Base-by-base conservation (phyloP, 2,329 filamentous ascomycete genomes). In the Apiospora sp. region DNA sequence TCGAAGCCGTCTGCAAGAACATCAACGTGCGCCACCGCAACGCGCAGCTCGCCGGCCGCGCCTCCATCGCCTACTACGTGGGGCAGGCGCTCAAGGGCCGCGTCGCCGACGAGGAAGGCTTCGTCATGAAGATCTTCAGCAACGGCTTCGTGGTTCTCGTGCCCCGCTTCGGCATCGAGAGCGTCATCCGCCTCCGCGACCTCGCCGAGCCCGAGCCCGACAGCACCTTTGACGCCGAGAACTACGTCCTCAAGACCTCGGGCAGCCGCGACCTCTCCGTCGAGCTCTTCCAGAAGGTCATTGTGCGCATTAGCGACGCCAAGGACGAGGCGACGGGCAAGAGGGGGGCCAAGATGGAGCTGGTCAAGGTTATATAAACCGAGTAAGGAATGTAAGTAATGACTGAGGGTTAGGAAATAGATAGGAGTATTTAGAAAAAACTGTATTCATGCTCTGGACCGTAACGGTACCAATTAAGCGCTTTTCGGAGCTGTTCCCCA, bases 101-200 rank as follows among this genome's bases (percentile, higher is more conserved):
- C 76, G 87, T 90, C 43, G 89, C 90, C 10, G 92, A 95, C 78
- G 95, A 98, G 82, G 95, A 98, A 72, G 96, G 94, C 3, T 98
- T 98, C 82, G 91, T 99, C 67, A 97, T 99, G 93, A 94, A 94
- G 80, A 93, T 99, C 71, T 99, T 99, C 83, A 95, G 93, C 81
- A 99, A 99, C 84, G 96, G 96, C 8, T 96, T 98, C 78, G 96
- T 98, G 24, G 95, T 98, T 14, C 95, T 98, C 74, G 96, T 99
- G 69, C 96, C 96, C 8, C 88, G 94, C 22, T 99, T 99, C 82
- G 96, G 96, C 54, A 97, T 99, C 78, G 96, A 99, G 85, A 93
- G 94, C 54, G 85, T 98, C 74, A 96, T 99, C 75, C 89, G 96
- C 14, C 85, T 98, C 77, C 88, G 94, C 73, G 96, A 98, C 83